Evolutionary conservation across 257 asterid genomes (phyloP), one percentile per base, ranked within the genome.

Genomic region (Solanum megistacrolobum): DNA sequence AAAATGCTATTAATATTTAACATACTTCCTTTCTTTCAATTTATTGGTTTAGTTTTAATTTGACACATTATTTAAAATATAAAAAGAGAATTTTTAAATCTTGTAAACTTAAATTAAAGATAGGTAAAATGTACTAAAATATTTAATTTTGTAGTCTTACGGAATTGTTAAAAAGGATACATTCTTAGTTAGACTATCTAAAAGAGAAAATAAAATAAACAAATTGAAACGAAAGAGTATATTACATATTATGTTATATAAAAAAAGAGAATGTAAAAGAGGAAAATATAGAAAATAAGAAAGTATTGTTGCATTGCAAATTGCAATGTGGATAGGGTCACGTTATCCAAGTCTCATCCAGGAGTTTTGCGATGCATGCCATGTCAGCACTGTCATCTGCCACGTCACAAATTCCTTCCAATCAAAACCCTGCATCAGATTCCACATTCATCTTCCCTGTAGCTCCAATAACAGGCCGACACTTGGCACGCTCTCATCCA

Each of bases 401-500:
- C 93, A 92, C 86, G 55, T 92, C 89, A 91, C 43, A 92, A 85
- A 41, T 5, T 58, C 55, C 65, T 52, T 86, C 35, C 97, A 95
- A 69, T 94, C 90, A 92, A 52, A 89, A 87, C 18, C 31, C 92
- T 36, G 92, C 85, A 90, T 91, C 87, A 91, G 96, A 93, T 96
- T 92, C 39, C 95, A 75, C 90, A 71, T 68, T 27, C 88, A 89
- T 94, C 91, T 90, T 91, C 88, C 84, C 43, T 87, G 9, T 85
- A 72, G 73, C 52, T 29, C 88, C 89, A 84, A 12, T 23, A 38
- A 14, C 21, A 83, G 89, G 91, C 90, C 58, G 18, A 20, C 86
- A 92, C 75, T 52, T 95, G 98, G 94, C 94, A 90, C 69, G 88
- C 91, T 94, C 84, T 55, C 95, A 79, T 89, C 98, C 98, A 96